Evolutionary conservation across 306 rosid genomes (phyloP).

Genomic region (Quercus suber): DNA sequence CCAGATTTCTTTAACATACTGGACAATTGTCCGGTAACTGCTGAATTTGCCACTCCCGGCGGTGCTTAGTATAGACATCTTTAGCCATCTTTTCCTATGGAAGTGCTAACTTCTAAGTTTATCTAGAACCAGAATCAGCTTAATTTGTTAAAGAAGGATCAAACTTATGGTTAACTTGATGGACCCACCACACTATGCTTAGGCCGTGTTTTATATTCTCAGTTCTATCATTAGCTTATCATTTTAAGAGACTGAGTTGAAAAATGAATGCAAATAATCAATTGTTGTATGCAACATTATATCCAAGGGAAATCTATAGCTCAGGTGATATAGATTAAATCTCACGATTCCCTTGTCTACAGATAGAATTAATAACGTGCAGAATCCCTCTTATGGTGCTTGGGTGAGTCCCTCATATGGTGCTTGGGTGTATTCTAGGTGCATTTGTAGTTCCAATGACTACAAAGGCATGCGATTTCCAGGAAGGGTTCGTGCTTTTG

Average conservation of each 20-base stretch:
- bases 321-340: background rate
- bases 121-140: no score
- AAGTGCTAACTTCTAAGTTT: no score
- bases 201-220: no score
- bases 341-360: background rate
- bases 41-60: conserved; percentile 97
- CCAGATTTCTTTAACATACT: conserved; percentile 98
- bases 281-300: background rate
- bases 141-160: no score
- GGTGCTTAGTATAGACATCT: conserved; percentile 92
- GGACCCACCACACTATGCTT: no score
- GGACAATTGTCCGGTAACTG: conserved; percentile 87
- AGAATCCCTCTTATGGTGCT: background rate
- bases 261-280: background rate
- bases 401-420: background rate
- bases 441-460: background rate
- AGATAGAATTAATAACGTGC: background rate
- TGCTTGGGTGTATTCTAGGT: background rate
- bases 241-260: no score
- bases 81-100: conserved; percentile 64
- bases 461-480: background rate
- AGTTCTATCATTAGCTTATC: no score
- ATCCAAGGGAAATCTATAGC: background rate
- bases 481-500: background rate
- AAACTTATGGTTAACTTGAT: no score